Base-by-base conservation (phyloP, 2,329 filamentous ascomycete genomes). In the Cucurbitaria berberidis region DNA sequence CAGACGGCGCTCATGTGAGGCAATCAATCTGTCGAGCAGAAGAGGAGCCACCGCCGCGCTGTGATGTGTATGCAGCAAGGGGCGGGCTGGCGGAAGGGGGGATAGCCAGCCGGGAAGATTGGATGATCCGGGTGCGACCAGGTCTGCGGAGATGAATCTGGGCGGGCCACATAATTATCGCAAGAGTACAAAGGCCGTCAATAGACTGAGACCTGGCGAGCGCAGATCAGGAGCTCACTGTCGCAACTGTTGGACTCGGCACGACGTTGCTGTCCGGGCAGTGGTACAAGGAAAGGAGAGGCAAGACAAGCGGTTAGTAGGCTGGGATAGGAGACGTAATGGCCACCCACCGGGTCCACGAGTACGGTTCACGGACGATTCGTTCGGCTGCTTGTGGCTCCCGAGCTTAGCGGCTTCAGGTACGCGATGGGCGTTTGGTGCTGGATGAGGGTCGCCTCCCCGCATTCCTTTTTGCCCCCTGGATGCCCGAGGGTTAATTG, bases 251-350 rank as follows among this genome's bases (percentile, higher is more conserved):
- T 9, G 34, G 24, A 43, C 38, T 43, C 21, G 48, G 16, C 42
- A 36, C 42, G 41, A 44, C 27, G 47, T 41, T 45, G 38, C 34
- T 44, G 45, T 21, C 29, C 24, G 36, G 27, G 44, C 26, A 30
- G 57, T 55, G 36, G 50, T 35, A 51, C 53, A 36, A 30, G 34
- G 48, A 58, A 51, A 59, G 52, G 51, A 52, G 51, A 63, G 32
- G 51, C 44, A 55, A 48, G 55, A 58, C 59, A 56, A 51, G 58
- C 60, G 60, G 56, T 59, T 64, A 61, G 57, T 64, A 61, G 57
- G 56, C 49, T 53, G 60, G 59, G 61, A 55, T 56, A 49, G 50
- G n/a, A 41, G 44, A 35, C 52, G n/a, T n/a, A n/a, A n/a, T 51
- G 38, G 48, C 38, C 51, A 60, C 35, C n/a, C n/a, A n/a, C n/a